Evolutionary conservation across 805 yeast species (phyloP).

Genomic region (Priceomyces castillae): DNA sequence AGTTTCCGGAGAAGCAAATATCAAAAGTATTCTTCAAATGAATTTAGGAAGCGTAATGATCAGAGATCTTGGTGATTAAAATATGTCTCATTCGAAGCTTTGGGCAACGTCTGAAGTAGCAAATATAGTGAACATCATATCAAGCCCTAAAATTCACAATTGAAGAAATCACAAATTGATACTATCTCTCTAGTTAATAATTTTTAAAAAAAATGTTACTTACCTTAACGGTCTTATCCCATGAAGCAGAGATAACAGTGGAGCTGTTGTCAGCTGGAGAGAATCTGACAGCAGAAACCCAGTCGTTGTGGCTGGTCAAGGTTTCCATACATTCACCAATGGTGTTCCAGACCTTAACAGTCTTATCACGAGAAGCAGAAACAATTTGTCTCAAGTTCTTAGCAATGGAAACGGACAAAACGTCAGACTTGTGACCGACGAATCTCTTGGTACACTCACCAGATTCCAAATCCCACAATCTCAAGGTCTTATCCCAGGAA

Average conservation of each 20-base stretch:
- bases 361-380: slow-evolving; percentile 98
- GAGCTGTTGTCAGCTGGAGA: slow-evolving; percentile 76
- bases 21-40: not conserved
- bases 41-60: slow-evolving; percentile 28
- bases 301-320: slow-evolving; percentile 94
- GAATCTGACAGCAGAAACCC: slow-evolving; percentile 98
- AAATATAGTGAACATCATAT: slow-evolving; percentile 86
- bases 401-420: slow-evolving; percentile 93
- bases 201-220: slow-evolving; percentile 40
- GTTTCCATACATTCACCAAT: slow-evolving; percentile 95
- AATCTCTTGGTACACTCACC: slow-evolving; percentile 94
- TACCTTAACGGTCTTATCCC: slow-evolving; percentile 99
- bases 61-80: slow-evolving; percentile 99
- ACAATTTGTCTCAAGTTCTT: slow-evolving; percentile 96
- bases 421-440: slow-evolving; percentile 98
- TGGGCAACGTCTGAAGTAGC: slow-evolving; percentile 96
- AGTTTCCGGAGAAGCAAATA: not conserved
- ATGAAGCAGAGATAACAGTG: slow-evolving; percentile 93
- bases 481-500: slow-evolving; percentile 99
- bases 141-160: slow-evolving; percentile 18
- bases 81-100: slow-evolving; percentile 88
- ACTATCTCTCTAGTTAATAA: not conserved
- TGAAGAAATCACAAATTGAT: slow-evolving; percentile 5
- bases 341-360: slow-evolving; percentile 99
- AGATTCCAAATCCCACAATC: slow-evolving; percentile 95